Percentiles rank a stretch among this genome's conserved stretches.
Conservation (phyloP, 73 alveolate species). For the Tetrahymena thermophila region DNA sequence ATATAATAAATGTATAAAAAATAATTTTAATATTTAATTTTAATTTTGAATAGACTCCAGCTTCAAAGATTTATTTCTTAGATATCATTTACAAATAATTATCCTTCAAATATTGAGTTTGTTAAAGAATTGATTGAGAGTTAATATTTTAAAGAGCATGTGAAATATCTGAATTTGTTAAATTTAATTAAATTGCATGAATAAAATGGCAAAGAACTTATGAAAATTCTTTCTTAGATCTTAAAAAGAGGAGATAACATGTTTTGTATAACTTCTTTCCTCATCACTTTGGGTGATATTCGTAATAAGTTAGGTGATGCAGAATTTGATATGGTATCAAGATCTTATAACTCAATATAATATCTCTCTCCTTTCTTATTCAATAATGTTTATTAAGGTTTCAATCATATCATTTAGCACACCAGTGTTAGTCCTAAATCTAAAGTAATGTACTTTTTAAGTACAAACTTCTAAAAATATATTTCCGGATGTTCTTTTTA, state of each 20-base stretch:
- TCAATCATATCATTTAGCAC: not conserved
- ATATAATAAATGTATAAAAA: not conserved
- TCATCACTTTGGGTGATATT: not conserved
- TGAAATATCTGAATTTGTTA: not conserved
- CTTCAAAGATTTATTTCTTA: not conserved
- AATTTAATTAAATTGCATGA: not conserved
- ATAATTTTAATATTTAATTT: not conserved
- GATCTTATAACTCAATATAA: not conserved
- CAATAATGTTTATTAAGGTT: not conserved
- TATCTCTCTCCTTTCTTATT: not conserved
- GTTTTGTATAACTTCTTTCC: not conserved
- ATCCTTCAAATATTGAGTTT: not conserved
- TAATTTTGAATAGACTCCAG: not conserved
- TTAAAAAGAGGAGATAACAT: not conserved
- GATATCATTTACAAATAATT: not conserved
- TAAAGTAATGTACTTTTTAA: not conserved
- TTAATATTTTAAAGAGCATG: not conserved
- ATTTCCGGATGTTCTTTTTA: not conserved
- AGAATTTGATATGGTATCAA: not conserved
- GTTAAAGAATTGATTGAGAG: not conserved
- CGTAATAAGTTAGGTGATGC: not conserved
- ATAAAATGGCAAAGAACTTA: not conserved
- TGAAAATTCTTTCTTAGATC: not conserved
- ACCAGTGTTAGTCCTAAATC: not conserved
- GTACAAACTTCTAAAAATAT: not conserved